Base-by-base conservation (phyloP, 768 basidiomycete species). In the Leccinum subgranulosum region DNA sequence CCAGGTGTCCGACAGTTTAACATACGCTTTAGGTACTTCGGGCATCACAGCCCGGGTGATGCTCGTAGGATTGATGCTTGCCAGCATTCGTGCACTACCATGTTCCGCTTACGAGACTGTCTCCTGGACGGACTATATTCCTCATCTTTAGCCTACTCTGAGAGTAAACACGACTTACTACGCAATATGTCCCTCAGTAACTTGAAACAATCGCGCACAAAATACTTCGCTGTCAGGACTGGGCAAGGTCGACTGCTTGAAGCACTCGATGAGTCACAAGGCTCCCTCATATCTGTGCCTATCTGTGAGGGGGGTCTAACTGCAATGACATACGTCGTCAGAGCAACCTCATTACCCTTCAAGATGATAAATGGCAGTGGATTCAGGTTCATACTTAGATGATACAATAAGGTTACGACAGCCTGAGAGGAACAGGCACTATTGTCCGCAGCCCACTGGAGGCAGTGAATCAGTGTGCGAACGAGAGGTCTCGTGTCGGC, bases 31-130 rank as follows among this genome's bases (percentile, higher is more conserved):
- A 34, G 50, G n/a, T 14, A 51, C n/a, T 34, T 12, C 15, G 4
- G 50, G 50, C 1, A 23, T 51, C 15, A n/a, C 12, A 21, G n/a
- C 47, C 36, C 55, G 58, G 27, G 2, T 23, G 17, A 5, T 47
- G 17, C 55, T 59, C 6, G 25, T 51, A 9, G 55, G 5, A 21
- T 34, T 59, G 49, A 57, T 48, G 50, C 34, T 58, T 19, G 33
- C 29, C 6, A 59, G 55, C 27, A 21, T 59, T 27, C 45, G 55
- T 19, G 8, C 21, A 1, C 11, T 51, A 14, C 55, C 55, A 23
- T 57, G 55, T 12, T 25, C 49, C 2, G 50, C 55, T 23, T 51
- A 51, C 28, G 41, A 41, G 7, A 25, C n/a, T 6, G 21, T 59
- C 3, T 4, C 49, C 23, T 59, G 58, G 58, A 33, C 21, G 1